Base-by-base conservation (phyloP, 306 rosid genomes). In the Abrus precatorius region DNA sequence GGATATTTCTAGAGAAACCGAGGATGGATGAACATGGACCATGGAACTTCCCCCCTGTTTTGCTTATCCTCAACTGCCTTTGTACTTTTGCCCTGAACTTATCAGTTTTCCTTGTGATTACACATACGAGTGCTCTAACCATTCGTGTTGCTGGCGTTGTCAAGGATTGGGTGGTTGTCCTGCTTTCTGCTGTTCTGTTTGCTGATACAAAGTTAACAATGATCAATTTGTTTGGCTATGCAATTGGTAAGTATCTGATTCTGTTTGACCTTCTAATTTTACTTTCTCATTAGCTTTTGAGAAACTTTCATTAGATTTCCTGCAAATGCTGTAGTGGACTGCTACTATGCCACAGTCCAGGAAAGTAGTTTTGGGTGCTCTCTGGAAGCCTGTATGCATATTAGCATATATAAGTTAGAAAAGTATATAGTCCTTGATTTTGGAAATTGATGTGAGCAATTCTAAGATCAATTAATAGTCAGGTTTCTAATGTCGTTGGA, bases 131-230 rank as follows among this genome's bases (percentile, higher is more conserved):
- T 85, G 99, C 99, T 71, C 87, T 95, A 90, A 95, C 99, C 65
- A 93, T 95, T 86, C 97, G 99, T 68, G 99, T 95, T 67, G 98
- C 98, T 45, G 99, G 99, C 79, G 99, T 95, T 77, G 96, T 95
- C 86, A 95, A 95, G 87, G 99, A 95, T 83, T 95, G 99, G 99
- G 90, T 95, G 75, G 99, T 95, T 83, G 99, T 95, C 83, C 85
- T 95, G 73, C 49, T 95, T 71, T 95, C 99, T 12, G 99, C 99
- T 79, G 83, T 86, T 86, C 81, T 95, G 74, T 95, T 95, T 82
- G 98, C 99, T 47, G 99, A 95, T 84, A 94, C 97, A 41, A 93
- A 93, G 94, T 88, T 95, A 85, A 93, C 99, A 3, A 6, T 87
- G 30, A 93, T 95, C 85, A 95, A 95, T 89, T 90, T 95, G 83